Base-by-base conservation (phyloP, 2,329 filamentous ascomycete genomes). In the Zymoseptoria ardabiliae region DNA sequence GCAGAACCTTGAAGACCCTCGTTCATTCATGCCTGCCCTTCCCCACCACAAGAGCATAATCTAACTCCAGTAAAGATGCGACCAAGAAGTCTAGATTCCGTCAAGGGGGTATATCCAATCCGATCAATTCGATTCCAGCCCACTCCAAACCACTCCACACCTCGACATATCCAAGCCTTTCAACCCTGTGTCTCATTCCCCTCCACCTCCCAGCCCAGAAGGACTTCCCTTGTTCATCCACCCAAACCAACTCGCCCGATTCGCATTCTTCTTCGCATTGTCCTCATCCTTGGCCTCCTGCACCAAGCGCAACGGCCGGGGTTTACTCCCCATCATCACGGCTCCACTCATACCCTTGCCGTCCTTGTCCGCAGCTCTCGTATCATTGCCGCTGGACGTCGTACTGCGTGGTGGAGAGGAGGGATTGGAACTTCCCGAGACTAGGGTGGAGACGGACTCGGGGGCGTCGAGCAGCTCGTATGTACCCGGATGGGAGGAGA, bases 281-380 rank as follows among this genome's bases (percentile, higher is more conserved):
- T 77, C 76, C 59, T 72, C 70, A 11, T 73, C 73, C 20, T 66
- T 66, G 17, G 67, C 87, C 76, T 96, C 90, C 75, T 94, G 89
- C 53, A 97, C 91, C 28, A 99, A 81, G 17, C 93, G 83, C 65
- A 99, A 78, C 6, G 93, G 93, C 41, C 92, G 83, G 60, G 95
- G 86, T 75, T 94, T 94, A 69, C 86, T 78, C 49, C 79, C 79
- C 22, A 77, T 76, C 76, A 81, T 80, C 19, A 77, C 71, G n/a
- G 72, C 71, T 13, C 74, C 74, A 3, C 68, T 66, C 25, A 66
- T 62, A n/a, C 53, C 61, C 8, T 63, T 63, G 25, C 63, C 61
- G 25, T 68, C 68, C 17, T 65, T 64, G 30, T 73, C 73, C 25
- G 25, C 25, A 4, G 13, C 35, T 45, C 17, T n/a, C 17, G 13